phyloP scores from a whole-genome alignment of 2,329 filamentous ascomycete genomes.

The Hymenoscyphus scutula region DNA sequence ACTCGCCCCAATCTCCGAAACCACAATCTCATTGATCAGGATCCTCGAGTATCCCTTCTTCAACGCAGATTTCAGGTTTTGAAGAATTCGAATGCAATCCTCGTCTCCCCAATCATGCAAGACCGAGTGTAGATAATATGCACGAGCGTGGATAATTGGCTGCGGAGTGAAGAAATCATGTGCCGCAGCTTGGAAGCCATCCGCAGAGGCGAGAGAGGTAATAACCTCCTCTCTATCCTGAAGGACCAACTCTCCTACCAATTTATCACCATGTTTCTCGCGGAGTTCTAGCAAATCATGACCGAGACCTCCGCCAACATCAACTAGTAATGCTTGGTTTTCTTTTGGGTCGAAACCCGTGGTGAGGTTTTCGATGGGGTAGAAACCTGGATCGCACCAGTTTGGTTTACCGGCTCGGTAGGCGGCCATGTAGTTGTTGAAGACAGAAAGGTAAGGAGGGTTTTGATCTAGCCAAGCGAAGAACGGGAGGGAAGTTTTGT shows the following conservation, averaged over 20 bases:
- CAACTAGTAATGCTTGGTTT: constrained; percentile 16
- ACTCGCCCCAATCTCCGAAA: constrained; percentile 34
- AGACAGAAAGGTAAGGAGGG: constrained; percentile 37
- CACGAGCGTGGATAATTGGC: constrained; percentile 36
- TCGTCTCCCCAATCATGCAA: constrained; percentile 36
- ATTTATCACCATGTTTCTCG: constrained; percentile 4
- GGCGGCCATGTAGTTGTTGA: constrained; percentile 40
- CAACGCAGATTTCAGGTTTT: constrained; percentile 30
- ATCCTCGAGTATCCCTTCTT: constrained; percentile 27
- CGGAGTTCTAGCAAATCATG: constrained; percentile 14
- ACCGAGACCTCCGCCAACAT: constrained; percentile 21
- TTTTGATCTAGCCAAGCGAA: constrained; percentile 40
- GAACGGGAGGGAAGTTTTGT: constrained; percentile 38
- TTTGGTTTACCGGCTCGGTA: constrained; percentile 40
- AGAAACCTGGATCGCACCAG: constrained; percentile 39
- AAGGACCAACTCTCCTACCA: constrained; percentile 13
- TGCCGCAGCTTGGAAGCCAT: neutral
- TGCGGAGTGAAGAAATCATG: constrained; percentile 39
- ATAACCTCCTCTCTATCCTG: constrained; percentile 21
- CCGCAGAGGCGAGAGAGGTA: constrained; percentile 13
- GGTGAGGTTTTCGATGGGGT: constrained; percentile 27
- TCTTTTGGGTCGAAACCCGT: constrained; percentile 9
- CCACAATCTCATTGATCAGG: constrained; percentile 38
- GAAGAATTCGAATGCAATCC: constrained; percentile 10
- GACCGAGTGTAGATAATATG: constrained; percentile 32